These are phyloP conservation scores for Bolboschoenus planiculmis DNA, from an alignment of 176 grass and related monocot species.

Conservation along the genomic window DNA sequence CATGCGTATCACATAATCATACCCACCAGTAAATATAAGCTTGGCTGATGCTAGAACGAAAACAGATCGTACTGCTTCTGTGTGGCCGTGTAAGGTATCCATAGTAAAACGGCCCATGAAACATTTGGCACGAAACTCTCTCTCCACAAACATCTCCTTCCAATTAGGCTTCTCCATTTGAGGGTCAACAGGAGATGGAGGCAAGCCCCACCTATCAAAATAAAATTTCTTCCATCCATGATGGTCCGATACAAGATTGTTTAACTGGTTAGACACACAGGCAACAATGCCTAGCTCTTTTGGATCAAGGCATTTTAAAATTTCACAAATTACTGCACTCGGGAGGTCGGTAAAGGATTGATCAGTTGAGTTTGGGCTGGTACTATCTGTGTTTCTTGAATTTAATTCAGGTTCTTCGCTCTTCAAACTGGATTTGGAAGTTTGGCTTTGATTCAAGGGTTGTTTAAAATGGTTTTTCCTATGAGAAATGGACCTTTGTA, in stretches of 20 bases:
- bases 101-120: slow-evolving; percentile 71
- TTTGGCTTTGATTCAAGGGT: slow-evolving; percentile 23
- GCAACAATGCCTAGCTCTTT: slow-evolving; percentile 84
- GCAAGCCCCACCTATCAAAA: slow-evolving; percentile 68
- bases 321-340: slow-evolving; percentile 56
- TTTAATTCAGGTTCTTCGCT: slow-evolving; percentile 26
- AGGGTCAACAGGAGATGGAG: background rate
- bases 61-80: slow-evolving; percentile 69
- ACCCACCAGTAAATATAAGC: slow-evolving; percentile 78
- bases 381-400: slow-evolving; percentile 9
- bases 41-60: slow-evolving; percentile 56
- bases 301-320: slow-evolving; percentile 68
- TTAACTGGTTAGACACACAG: slow-evolving; percentile 65
- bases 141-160: slow-evolving; percentile 82
- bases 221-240: slow-evolving; percentile 93
- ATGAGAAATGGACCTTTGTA: slow-evolving; percentile 7
- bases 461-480: slow-evolving; percentile 24
- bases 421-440: slow-evolving; percentile 21
- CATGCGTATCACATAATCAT: slow-evolving; percentile 66
- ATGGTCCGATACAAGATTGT: slow-evolving; percentile 66
- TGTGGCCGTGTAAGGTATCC: slow-evolving; percentile 68
- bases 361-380: background rate
- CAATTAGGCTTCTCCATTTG: slow-evolving; percentile 44
- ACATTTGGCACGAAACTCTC: slow-evolving; percentile 62
- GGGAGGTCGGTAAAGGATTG: slow-evolving; percentile 70